Conservation (phyloP, 1,284 basidiomycete genomes). For the Trichosporon sp. region DNA sequence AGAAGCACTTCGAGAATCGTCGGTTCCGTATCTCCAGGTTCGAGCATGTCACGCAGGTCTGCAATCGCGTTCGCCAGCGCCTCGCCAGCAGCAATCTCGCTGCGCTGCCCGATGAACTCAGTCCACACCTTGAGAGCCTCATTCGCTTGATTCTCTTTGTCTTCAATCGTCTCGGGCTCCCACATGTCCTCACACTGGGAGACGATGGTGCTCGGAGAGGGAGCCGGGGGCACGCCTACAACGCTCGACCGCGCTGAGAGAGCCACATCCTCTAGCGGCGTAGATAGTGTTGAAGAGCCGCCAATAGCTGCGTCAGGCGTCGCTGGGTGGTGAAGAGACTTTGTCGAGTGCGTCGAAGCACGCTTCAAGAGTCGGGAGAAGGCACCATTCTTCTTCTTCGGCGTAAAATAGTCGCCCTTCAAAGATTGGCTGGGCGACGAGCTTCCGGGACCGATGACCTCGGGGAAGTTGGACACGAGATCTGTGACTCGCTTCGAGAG, state of each 20-base stretch:
- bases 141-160: constrained; percentile 37
- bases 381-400: constrained; percentile 1
- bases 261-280: background rate
- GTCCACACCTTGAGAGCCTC: constrained; percentile 30
- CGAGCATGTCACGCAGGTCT: constrained; percentile 21
- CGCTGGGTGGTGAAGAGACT: background rate
- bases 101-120: constrained; percentile 23
- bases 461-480: background rate
- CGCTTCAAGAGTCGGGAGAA: background rate
- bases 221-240: background rate
- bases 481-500: background rate
- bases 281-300: background rate
- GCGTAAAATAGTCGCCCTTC: background rate
- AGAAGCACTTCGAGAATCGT: constrained; percentile 24
- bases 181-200: constrained; percentile 41
- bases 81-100: constrained; percentile 22
- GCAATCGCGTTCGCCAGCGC: constrained; percentile 19
- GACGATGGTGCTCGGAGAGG: constrained; percentile 19
- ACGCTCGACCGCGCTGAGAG: background rate
- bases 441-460: background rate
- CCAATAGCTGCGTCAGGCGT: background rate
- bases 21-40: constrained; percentile 18
- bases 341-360: background rate
- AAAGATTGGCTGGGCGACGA: background rate
- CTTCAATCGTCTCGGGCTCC: constrained; percentile 31